phyloP scores from a whole-genome alignment of 805 yeast species.

The Myxozyma geophila region DNA sequence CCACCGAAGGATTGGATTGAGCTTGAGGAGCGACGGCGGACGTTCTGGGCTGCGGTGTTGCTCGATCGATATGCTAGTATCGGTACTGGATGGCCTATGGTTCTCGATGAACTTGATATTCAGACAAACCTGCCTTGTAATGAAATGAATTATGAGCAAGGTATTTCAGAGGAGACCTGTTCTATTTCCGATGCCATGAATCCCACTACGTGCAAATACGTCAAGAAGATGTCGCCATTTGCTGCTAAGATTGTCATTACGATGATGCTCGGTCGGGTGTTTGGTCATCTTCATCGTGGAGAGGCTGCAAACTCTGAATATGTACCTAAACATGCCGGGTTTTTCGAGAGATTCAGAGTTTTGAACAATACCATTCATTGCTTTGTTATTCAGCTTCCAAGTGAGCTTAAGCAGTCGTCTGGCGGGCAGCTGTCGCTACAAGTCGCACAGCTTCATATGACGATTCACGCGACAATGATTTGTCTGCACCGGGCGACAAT shows the following conservation, averaged over 20 bases:
- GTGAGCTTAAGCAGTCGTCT: conserved; percentile 11
- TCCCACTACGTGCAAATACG: background rate
- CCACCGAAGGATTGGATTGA: conserved; percentile 32
- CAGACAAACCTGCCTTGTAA: conserved; percentile 40
- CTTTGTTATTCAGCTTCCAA: conserved; percentile 22
- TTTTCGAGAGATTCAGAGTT: conserved; percentile 18
- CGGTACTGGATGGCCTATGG: conserved; percentile 42
- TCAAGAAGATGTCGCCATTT: conserved; percentile 16
- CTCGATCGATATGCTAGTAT: conserved; percentile 40
- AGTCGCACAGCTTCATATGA: conserved; percentile 22
- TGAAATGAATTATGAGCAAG: conserved; percentile 33
- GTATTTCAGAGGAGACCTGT: conserved; percentile 17
- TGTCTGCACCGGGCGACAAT: conserved; percentile 33
- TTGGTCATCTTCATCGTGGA: conserved; percentile 26
- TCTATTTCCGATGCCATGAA: conserved; percentile 8
- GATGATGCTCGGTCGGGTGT: conserved; percentile 25
- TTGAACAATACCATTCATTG: conserved; percentile 17
- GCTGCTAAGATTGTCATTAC: conserved; percentile 11
- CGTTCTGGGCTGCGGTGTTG: conserved; percentile 41
- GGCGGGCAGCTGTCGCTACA: conserved; percentile 9
- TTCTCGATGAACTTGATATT: conserved; percentile 34
- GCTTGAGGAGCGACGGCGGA: conserved; percentile 42
- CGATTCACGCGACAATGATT: conserved; percentile 20
- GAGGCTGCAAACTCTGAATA: conserved; percentile 11
- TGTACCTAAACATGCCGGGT: conserved; percentile 9